phyloP scores from a whole-genome alignment of 1,284 basidiomycete species.

The Sporisorium iseilematis-ciliati region DNA sequence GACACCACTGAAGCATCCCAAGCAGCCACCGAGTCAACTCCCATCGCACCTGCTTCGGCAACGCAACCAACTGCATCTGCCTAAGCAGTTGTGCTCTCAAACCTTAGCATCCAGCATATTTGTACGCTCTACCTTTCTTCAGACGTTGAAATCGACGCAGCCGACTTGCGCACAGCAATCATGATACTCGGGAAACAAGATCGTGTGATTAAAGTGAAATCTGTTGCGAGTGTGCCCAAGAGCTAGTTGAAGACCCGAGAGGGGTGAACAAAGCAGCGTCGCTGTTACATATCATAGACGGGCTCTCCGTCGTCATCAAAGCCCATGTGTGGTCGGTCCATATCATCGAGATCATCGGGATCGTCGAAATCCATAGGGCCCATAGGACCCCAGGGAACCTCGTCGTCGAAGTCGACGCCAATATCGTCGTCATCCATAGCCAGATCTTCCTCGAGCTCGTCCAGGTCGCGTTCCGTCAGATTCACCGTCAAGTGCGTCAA shows the following conservation, averaged over 20 bases:
- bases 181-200: background rate
- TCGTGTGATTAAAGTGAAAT: background rate
- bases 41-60: constrained; percentile 2
- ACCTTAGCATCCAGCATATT: background rate
- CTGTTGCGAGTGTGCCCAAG: background rate
- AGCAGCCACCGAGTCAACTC: background rate
- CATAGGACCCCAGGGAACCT: no score
- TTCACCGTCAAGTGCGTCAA: background rate
- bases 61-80: constrained; percentile 12
- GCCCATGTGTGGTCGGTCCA: background rate
- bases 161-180: constrained; percentile 1
- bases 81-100: background rate
- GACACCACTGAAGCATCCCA: background rate
- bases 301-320: background rate
- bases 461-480: constrained; percentile 14
- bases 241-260: background rate
- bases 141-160: background rate
- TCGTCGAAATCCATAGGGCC: background rate
- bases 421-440: constrained; percentile 8
- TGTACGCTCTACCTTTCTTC: constrained; percentile 7
- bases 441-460: constrained; percentile 22
- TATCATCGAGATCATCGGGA: constrained; percentile 4
- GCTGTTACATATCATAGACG: no score
- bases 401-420: constrained; percentile 1
- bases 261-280: no score